A percentile compares a stretch with the other conserved stretches of the same genome.
Conservation (phyloP, 2,329 filamentous ascomycete species). For the Fusarium beomiforme region DNA sequence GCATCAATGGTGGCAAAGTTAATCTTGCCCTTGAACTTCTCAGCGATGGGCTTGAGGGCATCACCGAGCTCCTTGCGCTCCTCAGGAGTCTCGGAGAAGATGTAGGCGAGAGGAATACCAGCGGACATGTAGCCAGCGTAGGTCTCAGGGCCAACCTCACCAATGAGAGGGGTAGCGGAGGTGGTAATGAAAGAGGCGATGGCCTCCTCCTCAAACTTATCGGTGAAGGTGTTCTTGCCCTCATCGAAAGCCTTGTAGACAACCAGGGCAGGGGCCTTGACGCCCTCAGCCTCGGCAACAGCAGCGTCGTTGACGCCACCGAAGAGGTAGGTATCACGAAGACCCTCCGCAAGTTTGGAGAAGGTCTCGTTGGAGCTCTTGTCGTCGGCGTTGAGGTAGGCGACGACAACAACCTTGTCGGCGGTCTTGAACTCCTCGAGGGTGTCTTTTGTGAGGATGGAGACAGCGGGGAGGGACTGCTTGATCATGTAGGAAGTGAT, state of each 20-base stretch:
- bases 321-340: conserved; percentile 93
- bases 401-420: conserved; percentile 95
- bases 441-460: conserved; percentile 80
- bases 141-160: conserved; percentile 96
- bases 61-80: conserved; percentile 84
- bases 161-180: conserved; percentile 87
- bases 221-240: conserved; percentile 84
- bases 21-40: conserved; percentile 92
- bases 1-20: conserved; percentile 99
- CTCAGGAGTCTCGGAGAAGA: conserved; percentile 92
- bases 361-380: conserved; percentile 91
- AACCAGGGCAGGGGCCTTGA: conserved; percentile 85
- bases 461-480: conserved; percentile 94
- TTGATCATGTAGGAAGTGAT: conserved; percentile 95
- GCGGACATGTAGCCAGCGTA: conserved; percentile 95
- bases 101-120: conserved; percentile 93
- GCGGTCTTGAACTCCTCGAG: conserved; percentile 96
- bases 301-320: conserved; percentile 84
- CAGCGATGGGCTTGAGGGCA: conserved; percentile 83
- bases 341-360: conserved; percentile 74
- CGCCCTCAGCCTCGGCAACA: conserved; percentile 89
- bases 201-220: conserved; percentile 82
- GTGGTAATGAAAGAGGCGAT: conserved; percentile 87
- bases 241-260: conserved; percentile 99
- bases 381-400: conserved; percentile 82